phyloP scores from a whole-genome alignment of 1,284 basidiomycete genomes.

The Malassezia vespertilionis region DNA sequence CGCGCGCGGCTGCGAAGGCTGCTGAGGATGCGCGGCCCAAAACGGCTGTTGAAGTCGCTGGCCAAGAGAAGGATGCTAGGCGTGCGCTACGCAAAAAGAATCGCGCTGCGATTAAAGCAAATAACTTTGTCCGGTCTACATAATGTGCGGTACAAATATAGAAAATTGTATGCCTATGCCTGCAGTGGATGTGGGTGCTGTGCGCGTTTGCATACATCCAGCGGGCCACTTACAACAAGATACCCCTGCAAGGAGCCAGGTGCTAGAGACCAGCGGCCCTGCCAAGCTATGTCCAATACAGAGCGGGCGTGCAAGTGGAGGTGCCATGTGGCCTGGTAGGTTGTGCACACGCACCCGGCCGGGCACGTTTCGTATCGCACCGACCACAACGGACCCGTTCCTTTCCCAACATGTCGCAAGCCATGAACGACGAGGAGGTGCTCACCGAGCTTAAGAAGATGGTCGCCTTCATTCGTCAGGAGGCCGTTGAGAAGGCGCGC shows the following conservation, averaged over 20 bases:
- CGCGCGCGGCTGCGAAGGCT: constrained; percentile 8
- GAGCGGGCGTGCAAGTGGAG: constrained; percentile 2
- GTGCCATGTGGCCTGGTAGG: constrained; percentile 1
- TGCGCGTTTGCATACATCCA: not conserved
- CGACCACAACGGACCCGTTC: constrained; percentile 2
- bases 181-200: not conserved
- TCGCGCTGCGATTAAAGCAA: constrained; percentile 36
- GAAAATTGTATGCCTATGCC: not conserved
- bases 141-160: constrained; percentile 3
- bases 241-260: not conserved
- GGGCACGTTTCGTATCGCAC: constrained; percentile 9
- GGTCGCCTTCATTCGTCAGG: constrained; percentile 50
- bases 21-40: constrained; percentile 22
- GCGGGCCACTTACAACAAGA: not conserved
- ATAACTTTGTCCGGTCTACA: constrained; percentile 37
- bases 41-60: constrained; percentile 7
- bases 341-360: constrained; percentile 4
- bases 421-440: constrained; percentile 91
- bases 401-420: constrained; percentile 47
- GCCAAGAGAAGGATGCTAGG: constrained; percentile 3
- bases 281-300: no score
- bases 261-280: no score
- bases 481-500: constrained; percentile 45
- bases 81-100: constrained; percentile 26
- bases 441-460: constrained; percentile 98